Conservation (phyloP, 805 yeast species). For the Saturnispora silvae region DNA sequence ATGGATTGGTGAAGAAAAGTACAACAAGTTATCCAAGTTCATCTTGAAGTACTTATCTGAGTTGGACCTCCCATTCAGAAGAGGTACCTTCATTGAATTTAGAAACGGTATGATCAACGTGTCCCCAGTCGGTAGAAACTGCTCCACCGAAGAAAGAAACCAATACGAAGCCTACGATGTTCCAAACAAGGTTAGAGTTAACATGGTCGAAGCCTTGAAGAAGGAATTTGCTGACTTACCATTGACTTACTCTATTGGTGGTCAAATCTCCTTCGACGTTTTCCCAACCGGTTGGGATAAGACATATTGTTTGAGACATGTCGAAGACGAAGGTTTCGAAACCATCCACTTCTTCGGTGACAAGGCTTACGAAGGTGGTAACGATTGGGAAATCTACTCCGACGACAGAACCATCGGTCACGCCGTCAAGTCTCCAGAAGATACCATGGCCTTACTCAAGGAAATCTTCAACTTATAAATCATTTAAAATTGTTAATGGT, state of each 20-base stretch:
- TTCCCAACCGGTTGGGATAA: conserved; percentile 99
- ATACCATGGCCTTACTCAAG: conserved; percentile 76
- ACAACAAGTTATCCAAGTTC: conserved; percentile 80
- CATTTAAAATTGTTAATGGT: too few species aligned
- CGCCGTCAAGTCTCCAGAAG: conserved; percentile 80
- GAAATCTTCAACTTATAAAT: conserved; percentile 57
- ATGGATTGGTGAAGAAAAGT: conserved; percentile 94
- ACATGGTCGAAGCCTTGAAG: conserved; percentile 75
- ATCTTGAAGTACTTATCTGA: conserved; percentile 76
- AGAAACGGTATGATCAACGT: conserved; percentile 99
- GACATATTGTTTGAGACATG: conserved; percentile 94
- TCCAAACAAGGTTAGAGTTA: conserved; percentile 70
- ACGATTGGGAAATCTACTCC: conserved; percentile 91
- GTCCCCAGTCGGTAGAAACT: conserved; percentile 98
- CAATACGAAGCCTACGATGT: conserved; percentile 84
- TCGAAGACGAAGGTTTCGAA: conserved; percentile 72
- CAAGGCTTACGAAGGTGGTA: conserved; percentile 94
- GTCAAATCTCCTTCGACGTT: conserved; percentile 97
- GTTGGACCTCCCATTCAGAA: conserved; percentile 87
- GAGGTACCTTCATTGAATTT: conserved; percentile 98
- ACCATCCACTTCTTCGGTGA: conserved; percentile 97
- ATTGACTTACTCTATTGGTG: conserved; percentile 96
- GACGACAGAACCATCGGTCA: conserved; percentile 95
- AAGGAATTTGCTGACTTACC: conserved; percentile 73
- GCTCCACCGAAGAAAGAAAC: conserved; percentile 85